Conservation (phyloP, 768 basidiomycete species). For the Cyclocybe cylindracea region DNA sequence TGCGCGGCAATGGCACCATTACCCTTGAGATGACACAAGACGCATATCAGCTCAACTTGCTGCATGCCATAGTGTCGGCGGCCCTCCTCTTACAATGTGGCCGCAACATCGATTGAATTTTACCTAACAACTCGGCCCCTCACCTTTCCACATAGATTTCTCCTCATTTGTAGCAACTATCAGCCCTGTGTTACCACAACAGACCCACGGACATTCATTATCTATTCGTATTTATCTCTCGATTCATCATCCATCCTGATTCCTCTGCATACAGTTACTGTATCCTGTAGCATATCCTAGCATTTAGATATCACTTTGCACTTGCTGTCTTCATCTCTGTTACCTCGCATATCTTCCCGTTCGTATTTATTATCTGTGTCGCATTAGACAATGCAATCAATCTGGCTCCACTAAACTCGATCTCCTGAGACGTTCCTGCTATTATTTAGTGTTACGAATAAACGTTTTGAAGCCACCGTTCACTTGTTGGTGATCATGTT, state of each 20-base stretch:
- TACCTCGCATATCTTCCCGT: too few relatives aligned
- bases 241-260: neutral
- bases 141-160: neutral
- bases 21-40: constrained; percentile 57
- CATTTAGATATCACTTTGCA: too few relatives aligned
- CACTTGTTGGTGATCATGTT: too few relatives aligned
- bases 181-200: neutral
- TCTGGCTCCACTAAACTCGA: too few relatives aligned
- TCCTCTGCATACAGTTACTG: too few relatives aligned
- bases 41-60: constrained; percentile 53
- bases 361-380: too few relatives aligned
- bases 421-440: too few relatives aligned
- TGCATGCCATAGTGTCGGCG: constrained; percentile 52
- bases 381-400: too few relatives aligned
- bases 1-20: constrained; percentile 42
- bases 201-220: neutral
- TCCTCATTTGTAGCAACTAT: neutral
- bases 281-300: too few relatives aligned
- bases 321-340: too few relatives aligned
- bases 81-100: constrained; percentile 60
- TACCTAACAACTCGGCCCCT: neutral
- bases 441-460: too few relatives aligned
- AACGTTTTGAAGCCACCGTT: too few relatives aligned
- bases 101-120: constrained; percentile 55
- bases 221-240: neutral